Conservation (phyloP, 108 stramenopile genomes). For the Skeletonema tropicum region DNA sequence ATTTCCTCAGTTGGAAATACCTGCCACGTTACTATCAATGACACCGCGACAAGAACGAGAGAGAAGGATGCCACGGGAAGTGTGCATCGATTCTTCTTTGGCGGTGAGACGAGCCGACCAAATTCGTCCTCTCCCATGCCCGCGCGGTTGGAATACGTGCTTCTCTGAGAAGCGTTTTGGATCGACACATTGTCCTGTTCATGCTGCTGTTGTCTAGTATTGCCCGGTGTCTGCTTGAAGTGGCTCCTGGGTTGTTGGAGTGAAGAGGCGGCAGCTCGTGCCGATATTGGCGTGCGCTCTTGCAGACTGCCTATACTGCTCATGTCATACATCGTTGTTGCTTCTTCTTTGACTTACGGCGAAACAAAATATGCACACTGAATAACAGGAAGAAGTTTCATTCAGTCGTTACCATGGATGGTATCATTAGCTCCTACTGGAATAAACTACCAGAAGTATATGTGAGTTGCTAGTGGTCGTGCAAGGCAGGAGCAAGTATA, state of each 20-base stretch:
- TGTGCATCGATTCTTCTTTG: constrained; percentile 41
- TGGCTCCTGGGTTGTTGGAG: background rate
- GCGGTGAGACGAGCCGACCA: constrained; percentile 7
- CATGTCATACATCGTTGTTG: background rate
- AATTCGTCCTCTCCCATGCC: background rate
- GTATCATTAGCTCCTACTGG: too few species aligned
- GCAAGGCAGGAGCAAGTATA: too few species aligned
- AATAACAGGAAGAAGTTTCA: too few species aligned
- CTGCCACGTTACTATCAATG: constrained; percentile 27
- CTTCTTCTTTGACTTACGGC: too few species aligned
- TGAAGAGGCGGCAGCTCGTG: background rate
- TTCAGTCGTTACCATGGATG: too few species aligned
- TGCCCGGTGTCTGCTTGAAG: background rate
- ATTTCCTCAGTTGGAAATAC: constrained; percentile 38
- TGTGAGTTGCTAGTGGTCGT: too few species aligned
- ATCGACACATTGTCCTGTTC: background rate
- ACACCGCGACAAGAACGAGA: constrained; percentile 19
- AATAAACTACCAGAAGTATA: too few species aligned
- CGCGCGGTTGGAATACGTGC: background rate
- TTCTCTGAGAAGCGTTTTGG: background rate
- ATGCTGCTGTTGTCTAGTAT: background rate
- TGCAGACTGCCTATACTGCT: background rate
- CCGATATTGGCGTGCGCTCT: background rate
- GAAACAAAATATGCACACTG: too few species aligned
- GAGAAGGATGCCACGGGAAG: constrained; percentile 31